These are phyloP conservation scores for Draba incana DNA, from an alignment of 345 rosid genomes.

Conservation along the genomic window DNA sequence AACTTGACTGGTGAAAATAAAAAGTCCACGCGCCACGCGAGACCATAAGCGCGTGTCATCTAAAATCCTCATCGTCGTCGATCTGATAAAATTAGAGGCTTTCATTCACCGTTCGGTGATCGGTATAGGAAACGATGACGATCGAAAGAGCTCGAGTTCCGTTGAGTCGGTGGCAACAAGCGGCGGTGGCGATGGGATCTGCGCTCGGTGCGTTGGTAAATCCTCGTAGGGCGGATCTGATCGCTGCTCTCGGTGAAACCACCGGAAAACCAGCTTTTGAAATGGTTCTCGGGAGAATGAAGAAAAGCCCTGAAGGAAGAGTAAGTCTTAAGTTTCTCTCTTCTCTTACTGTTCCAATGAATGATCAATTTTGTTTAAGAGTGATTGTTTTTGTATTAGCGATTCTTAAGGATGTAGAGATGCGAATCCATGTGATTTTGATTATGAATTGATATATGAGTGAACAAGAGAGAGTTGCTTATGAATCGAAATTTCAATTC, in stretches of 20 bases:
- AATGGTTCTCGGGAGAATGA: conserved; percentile 70
- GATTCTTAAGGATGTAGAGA: no score
- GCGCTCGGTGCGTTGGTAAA: conserved; percentile 70
- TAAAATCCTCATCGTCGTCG: conserved; percentile 8
- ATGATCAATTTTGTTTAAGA: no score
- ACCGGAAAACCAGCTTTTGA: conserved; percentile 75
- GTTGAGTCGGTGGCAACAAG: conserved; percentile 73
- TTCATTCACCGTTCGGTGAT: conserved; percentile 12
- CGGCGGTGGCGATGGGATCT: conserved; percentile 69
- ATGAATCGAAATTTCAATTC: no score
- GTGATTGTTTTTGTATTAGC: no score
- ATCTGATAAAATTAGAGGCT: background rate
- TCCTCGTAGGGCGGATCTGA: conserved; percentile 74
- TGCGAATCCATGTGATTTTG: no score
- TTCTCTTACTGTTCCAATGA: background rate
- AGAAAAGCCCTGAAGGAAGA: conserved; percentile 63
- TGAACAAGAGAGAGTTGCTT: background rate
- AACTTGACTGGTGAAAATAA: background rate
- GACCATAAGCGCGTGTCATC: conserved; percentile 15
- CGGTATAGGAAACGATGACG: conserved; percentile 20
- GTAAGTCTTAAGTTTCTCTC: conserved; percentile 43
- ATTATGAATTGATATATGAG: background rate
- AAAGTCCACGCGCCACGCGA: conserved; percentile 14
- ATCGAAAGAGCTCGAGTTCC: conserved; percentile 49
- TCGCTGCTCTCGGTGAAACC: conserved; percentile 77